Percentiles rank a stretch among this genome's conserved stretches.
phyloP scores from a whole-genome alignment of 2,329 filamentous ascomycete species.

The Chaetomiaceae sp. region DNA sequence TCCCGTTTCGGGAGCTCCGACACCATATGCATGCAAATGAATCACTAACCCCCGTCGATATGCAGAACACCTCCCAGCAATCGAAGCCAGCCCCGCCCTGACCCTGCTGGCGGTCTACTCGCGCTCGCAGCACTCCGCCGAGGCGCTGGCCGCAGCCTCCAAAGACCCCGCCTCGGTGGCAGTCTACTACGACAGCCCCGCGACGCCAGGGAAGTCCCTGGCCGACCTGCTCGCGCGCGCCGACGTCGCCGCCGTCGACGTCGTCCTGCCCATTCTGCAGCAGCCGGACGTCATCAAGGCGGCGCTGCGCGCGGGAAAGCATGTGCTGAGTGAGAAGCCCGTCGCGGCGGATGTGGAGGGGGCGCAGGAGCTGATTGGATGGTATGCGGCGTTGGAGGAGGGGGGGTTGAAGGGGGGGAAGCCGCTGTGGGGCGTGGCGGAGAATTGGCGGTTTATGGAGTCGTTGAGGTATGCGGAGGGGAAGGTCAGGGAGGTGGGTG shows the following conservation, averaged over 20 bases:
- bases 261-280: conserved; percentile 56
- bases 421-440: conserved; percentile 56
- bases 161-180: conserved; percentile 29
- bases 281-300: conserved; percentile 55
- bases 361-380: conserved; percentile 24
- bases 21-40: background rate
- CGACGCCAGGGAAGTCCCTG: conserved; percentile 37
- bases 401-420: background rate
- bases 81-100: conserved; percentile 45
- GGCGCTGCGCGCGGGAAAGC: conserved; percentile 59
- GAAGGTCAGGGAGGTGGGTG: conserved; percentile 25
- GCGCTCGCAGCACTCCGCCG: conserved; percentile 53
- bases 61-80: conserved; percentile 44
- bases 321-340: conserved; percentile 65
- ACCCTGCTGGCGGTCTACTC: conserved; percentile 61
- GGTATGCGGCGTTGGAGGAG: conserved; percentile 24
- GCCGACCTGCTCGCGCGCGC: conserved; percentile 46
- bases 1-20: too few species aligned
- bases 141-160: conserved; percentile 33
- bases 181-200: conserved; percentile 53
- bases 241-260: conserved; percentile 50
- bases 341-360: conserved; percentile 48
- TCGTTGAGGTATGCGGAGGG: conserved; percentile 21
- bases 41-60: background rate
- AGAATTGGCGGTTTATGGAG: conserved; percentile 62